Base-by-base conservation (phyloP, 495 filamentous ascomycete species). In the Rhypophila decipiens region DNA sequence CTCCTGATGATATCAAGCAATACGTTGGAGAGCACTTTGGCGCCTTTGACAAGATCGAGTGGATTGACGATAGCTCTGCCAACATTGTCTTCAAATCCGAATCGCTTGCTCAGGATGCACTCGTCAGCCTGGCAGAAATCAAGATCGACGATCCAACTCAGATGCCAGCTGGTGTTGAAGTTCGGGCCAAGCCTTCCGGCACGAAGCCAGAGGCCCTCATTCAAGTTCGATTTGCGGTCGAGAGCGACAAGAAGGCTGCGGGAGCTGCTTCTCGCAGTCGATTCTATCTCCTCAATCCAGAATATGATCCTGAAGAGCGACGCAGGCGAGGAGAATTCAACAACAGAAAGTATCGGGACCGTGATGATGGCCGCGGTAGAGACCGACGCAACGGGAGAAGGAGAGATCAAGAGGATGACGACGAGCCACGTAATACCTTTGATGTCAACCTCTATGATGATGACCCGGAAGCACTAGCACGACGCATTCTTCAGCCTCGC, bases 61-160 rank as follows among this genome's bases (percentile, higher is more conserved):
- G 93, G 93, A 90, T 98, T 51, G 86, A 98, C 56, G 93, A 98
- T 61, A 85, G 79, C 15, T 93, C 90, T 0, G 88, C 88, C 49
- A 96, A 96, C 54, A 62, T 95, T 24, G 59, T 91, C 36, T 98
- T 89, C 71, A 77, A 73, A 20, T 66, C 84, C 17, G 79, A 83
- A n/a, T 46, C 47, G 10, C 59, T 75, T n/a, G 91, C 90, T 1
- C 55, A 75, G 2, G 72, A 79, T 41, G 91, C 89, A 12, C 75
- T 98, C n/a, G 58, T 69, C 35, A 77, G 81, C 4, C 74, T 96
- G 39, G 63, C 74, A 9, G 64, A 59, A 2, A 49, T 72, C 2
- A 62, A 65, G 20, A 65, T 73, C 40, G 58, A 65, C 47, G 71
- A 76, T 47, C 24, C 63, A 42, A 48, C 67, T 66, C 46, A 79